Conservation (phyloP, 148 eudicot species). For the Diospyros kaki region DNA sequence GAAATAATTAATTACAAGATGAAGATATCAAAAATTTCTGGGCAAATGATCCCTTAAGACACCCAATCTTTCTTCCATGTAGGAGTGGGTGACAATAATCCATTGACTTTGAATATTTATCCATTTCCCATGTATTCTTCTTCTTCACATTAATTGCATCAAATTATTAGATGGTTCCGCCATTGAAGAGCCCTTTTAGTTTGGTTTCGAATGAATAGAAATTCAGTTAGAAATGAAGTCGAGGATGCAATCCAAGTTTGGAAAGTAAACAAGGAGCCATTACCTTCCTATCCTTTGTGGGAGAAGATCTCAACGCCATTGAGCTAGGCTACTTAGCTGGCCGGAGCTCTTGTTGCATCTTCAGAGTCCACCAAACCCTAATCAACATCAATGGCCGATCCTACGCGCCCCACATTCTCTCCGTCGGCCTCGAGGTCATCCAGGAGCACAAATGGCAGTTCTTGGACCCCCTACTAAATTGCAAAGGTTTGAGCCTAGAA, state of each 20-base stretch:
- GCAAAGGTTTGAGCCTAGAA: slow-evolving; percentile 19
- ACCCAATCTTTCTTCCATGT: no score
- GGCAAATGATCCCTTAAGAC: no score
- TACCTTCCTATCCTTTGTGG: slow-evolving; percentile 26
- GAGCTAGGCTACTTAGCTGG: slow-evolving; percentile 55
- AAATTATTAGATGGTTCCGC: no score
- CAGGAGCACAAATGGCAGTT: slow-evolving; percentile 77
- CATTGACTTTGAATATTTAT: no score
- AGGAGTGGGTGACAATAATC: no score
- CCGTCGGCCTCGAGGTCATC: slow-evolving; percentile 68
- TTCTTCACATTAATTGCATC: no score
- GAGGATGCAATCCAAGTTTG: slow-evolving; percentile 18
- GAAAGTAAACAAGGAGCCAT: slow-evolving; percentile 26
- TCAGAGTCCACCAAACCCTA: slow-evolving; percentile 60
- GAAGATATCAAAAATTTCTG: no score
- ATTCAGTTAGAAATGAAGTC: slow-evolving; percentile 3
- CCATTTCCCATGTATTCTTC: no score
- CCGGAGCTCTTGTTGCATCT: slow-evolving; percentile 56
- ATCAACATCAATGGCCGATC: slow-evolving; percentile 40
- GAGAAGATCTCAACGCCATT: slow-evolving; percentile 33
- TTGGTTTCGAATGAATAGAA: slow-evolving; percentile 9
- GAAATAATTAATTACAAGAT: no score
- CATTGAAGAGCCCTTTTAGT: no score
- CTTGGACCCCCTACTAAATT: slow-evolving; percentile 31
- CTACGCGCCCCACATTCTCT: slow-evolving; percentile 62